Evolutionary conservation across 176 grass and related monocot genomes (phyloP), one percentile per base, ranked within the genome.

Genomic region (Zizania latifolia): DNA sequence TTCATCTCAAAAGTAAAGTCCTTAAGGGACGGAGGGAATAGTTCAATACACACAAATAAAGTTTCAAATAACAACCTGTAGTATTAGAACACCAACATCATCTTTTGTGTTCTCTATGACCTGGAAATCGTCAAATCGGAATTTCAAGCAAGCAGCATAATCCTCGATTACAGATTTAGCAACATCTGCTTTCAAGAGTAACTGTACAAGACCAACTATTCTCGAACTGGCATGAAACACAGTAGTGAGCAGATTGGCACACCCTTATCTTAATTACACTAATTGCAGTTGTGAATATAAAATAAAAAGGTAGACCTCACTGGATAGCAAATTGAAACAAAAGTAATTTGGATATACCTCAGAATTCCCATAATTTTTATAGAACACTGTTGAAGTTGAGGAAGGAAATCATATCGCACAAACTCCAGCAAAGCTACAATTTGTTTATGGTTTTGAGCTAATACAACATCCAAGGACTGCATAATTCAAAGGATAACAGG

Each of bases 101-200:
- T 94, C 81, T 86, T 93, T 90, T 2, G 84, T 88, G 62, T 98
- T 84, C 38, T 98, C 88, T 71, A 87, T 82, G 78, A 77, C 73
- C 81, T 98, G 91, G 68, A 76, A 91, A 69, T 98, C 94, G 68
- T 89, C 91, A 88, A 92, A 98, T 23, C 91, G 94, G 36, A 79
- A 98, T 84, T 98, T 88, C 86, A 98, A 82, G 79, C 88, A 98
- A 56, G 88, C 84, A 37, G 94, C 91, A 85, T 92, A 98, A 93
- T 98, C 94, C 72, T 98, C 94, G 27, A 92, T 83, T 19, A 94
- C 74, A 62, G 78, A 89, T 71, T 98, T 93, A 26, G 86, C 86
- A 78, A 81, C 60, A 81, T 85, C 76, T 46, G 89, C 83, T 93
- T 93, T 92, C 65, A 93, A 51, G 77, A 98, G 68, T 68, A 98